These are phyloP conservation scores for Cercospora sojina DNA, from an alignment of 2,329 filamentous ascomycete species.

Conservation along the genomic window DNA sequence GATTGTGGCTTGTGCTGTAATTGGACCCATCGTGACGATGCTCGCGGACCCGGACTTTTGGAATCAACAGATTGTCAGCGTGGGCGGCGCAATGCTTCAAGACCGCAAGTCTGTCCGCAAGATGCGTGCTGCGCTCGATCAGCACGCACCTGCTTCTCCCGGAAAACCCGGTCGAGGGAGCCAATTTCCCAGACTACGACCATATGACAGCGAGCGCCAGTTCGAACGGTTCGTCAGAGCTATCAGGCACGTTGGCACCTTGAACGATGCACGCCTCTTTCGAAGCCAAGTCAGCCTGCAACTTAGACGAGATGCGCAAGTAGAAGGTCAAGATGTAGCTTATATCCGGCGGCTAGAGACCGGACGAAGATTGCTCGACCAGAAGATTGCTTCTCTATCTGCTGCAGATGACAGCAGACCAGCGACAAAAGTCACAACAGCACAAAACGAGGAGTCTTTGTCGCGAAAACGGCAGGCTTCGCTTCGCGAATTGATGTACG, in stretches of 20 bases:
- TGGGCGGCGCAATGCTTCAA: conserved; percentile 71
- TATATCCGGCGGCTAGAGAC: conserved; percentile 90
- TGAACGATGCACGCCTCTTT: conserved; percentile 90
- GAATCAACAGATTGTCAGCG: conserved; percentile 94
- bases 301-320: conserved; percentile 75
- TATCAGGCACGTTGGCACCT: conserved; percentile 82
- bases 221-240: conserved; percentile 93
- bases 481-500: conserved; percentile 81
- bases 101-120: conserved; percentile 93
- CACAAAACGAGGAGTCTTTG: conserved; percentile 39
- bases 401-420: conserved; percentile 55
- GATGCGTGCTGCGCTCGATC: conserved; percentile 84
- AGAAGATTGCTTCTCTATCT: conserved; percentile 74
- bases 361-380: conserved; percentile 84
- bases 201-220: conserved; percentile 82
- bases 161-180: conserved; percentile 36
- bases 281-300: conserved; percentile 91
- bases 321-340: conserved; percentile 77
- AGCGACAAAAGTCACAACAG: conserved; percentile 40
- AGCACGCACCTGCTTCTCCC: conserved; percentile 80
- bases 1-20: conserved; percentile 86
- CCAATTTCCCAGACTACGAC: conserved; percentile 73
- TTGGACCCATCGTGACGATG: conserved; percentile 75
- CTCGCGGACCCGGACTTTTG: conserved; percentile 92
- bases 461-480: conserved; percentile 72